Evolutionary conservation across 2,329 filamentous ascomycete species (phyloP), one percentile per base, ranked within the genome.

Genomic region (Penicillium sp.): DNA sequence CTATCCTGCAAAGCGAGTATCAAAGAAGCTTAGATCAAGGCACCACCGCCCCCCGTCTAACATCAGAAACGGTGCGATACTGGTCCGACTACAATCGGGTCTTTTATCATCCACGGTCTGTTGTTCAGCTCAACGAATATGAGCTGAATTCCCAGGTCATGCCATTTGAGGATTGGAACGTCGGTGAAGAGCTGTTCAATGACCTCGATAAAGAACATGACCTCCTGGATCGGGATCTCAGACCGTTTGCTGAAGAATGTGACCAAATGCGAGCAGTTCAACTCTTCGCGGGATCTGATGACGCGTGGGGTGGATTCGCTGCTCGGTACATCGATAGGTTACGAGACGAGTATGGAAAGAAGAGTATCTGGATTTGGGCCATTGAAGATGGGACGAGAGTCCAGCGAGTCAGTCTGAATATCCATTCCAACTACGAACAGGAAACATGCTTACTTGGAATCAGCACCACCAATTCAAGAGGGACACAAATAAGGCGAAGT

Each of bases 1-100:
- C 85, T 9, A 91, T 98, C 56, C 80, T 84, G 40, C 86, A 86
- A 62, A 92, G 87, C 72, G 82, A 87, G 51, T 98, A 97, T 76
- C 92, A 96, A 72, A 84, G 87, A 71, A 90, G 88, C 66, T 86
- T 98, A 3, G 91, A 97, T 68, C 79, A 87, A 33, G 93, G 92
- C 24, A 75, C 85, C 5, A 76, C 85, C 3, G 83, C 89, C 6
- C 86, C 90, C 0, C 80, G 82, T 56, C 83, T 97, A 22, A 89
- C 85, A 1, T 83, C 88, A 1, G 85, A 88, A 7, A 85, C 86
- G 12, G 91, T 98, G n/a, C 87, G 92, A 58, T 98, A 95, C 80
- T 99, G 95, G 94, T 96, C 93, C 35, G 95, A 99, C 77, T 98
- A 93, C 78, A 96, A 92, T 69, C 88, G 92, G 28, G 86, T 95